These are phyloP conservation scores for Hypoxylon sp. DNA, from an alignment of 2,329 filamentous ascomycete species.

Conservation along the genomic window DNA sequence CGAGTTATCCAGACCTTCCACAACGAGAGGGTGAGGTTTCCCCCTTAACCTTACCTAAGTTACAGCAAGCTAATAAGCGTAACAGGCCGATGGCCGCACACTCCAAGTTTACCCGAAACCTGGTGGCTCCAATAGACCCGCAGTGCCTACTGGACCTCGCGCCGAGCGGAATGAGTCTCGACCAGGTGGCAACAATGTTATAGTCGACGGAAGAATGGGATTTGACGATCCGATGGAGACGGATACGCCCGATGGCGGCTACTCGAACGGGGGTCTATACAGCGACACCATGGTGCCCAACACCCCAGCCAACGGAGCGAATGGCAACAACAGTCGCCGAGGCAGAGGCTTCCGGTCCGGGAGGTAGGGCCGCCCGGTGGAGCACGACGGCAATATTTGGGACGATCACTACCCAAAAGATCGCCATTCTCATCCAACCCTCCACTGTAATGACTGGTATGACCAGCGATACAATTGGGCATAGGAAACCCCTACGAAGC, in stretches of 20 bases:
- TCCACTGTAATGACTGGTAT: neutral
- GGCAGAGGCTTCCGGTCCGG: slow-evolving; percentile 48
- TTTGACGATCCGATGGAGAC: slow-evolving; percentile 66
- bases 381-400: neutral
- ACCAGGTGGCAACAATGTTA: slow-evolving; percentile 55
- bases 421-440: neutral
- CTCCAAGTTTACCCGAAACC: slow-evolving; percentile 81
- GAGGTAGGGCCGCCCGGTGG: slow-evolving; percentile 41
- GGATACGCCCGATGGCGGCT: slow-evolving; percentile 46
- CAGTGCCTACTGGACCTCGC: slow-evolving; percentile 54
- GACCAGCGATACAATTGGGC: neutral
- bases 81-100: slow-evolving; percentile 79
- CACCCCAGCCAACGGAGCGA: slow-evolving; percentile 39
- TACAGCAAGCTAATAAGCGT: slow-evolving; percentile 14
- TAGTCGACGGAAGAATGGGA: slow-evolving; percentile 69
- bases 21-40: slow-evolving; percentile 76
- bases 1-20: slow-evolving; percentile 82
- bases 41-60: neutral
- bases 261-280: slow-evolving; percentile 61
- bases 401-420: neutral
- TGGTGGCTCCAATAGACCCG: slow-evolving; percentile 55
- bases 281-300: slow-evolving; percentile 63
- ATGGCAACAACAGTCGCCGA: slow-evolving; percentile 40
- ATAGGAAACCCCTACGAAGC: neutral
- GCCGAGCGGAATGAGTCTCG: slow-evolving; percentile 54